Evolutionary conservation across 148 eudicot genomes (phyloP), one percentile per base, ranked within the genome.

Genomic region (Camellia sinensis): DNA sequence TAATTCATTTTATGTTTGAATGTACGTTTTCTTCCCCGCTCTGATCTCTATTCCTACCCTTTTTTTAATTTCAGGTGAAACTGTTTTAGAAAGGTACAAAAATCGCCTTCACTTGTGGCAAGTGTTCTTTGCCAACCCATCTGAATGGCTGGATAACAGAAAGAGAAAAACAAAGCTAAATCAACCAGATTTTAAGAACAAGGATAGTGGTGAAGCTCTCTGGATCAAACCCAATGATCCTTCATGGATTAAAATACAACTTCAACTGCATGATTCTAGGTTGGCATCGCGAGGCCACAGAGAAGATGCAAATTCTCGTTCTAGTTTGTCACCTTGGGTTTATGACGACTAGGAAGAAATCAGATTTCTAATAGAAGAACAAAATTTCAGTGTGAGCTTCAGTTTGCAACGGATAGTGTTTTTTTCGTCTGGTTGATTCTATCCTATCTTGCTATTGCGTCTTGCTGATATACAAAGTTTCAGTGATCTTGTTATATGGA

Each of bases 121-220:
- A 74, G 45, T 87, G 61, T 88, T 89, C 72, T 94, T 94, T 50
- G 67, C 90, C 78, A 90, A 83, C 82, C 97, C 98, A 18, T 66
- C 61, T 29, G 91, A 91, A 75, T 92, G 98, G 98, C 56, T 80
- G 81, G 98, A 94, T 72, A 8, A 64, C 43, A 75, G 98, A 56
- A 80, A 77, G 50, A 83, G 48, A 17, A 94, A 94, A 86, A 61
- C 18, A 74, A 82, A 48, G 61, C 88, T 88, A 57, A 83, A 65
- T 7, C 74, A 73, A 3, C 98, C 98, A 19, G 98, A 92, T 83
- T 94, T 92, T 79, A 89, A 54, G 83, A 87, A 94, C 77, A 92
- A 89, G 80, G 82, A 82, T 74, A 87, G 90, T 11, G 89, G 90
- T 52, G 98, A 92, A 85, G 92, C 85, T 6, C 89, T 94, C 7